These are phyloP conservation scores for Stachybotrys elegans DNA, from an alignment of 2,329 filamentous ascomycete species.

Conservation along the genomic window DNA sequence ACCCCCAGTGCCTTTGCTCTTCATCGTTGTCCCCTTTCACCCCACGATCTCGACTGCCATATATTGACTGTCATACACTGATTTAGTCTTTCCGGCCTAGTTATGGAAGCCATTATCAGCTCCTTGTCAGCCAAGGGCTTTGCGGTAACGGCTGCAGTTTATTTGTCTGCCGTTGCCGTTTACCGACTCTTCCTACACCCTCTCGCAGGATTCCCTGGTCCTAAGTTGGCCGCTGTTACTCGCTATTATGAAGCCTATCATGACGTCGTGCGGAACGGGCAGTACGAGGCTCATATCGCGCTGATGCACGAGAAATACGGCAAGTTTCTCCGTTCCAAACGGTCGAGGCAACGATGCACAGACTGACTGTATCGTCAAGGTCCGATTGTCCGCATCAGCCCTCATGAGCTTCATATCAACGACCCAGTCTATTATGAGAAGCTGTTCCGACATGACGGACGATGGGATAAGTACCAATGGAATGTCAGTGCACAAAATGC, in stretches of 20 bases:
- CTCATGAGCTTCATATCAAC: slow-evolving; percentile 14
- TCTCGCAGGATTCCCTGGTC: slow-evolving; percentile 20
- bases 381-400: slow-evolving; percentile 18
- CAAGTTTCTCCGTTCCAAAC: neutral
- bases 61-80: no score
- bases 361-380: no score
- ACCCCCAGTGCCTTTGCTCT: no score
- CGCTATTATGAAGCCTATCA: slow-evolving; percentile 24
- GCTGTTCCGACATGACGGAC: slow-evolving; percentile 6
- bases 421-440: slow-evolving; percentile 15
- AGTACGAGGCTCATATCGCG: slow-evolving; percentile 14
- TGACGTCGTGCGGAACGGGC: slow-evolving; percentile 18
- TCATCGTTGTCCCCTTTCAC: no score
- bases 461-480: slow-evolving; percentile 3
- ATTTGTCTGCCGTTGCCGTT: neutral
- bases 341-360: no score
- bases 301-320: slow-evolving; percentile 17
- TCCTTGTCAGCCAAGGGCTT: no score
- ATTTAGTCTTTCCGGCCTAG: no score
- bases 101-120: no score
- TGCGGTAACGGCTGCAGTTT: no score
- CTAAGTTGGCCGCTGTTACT: slow-evolving; percentile 20
- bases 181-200: slow-evolving; percentile 11
- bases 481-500: neutral
- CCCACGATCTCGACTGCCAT: no score